Base-by-base conservation (phyloP, 257 asterid species). In the Solanum clarkiae region DNA sequence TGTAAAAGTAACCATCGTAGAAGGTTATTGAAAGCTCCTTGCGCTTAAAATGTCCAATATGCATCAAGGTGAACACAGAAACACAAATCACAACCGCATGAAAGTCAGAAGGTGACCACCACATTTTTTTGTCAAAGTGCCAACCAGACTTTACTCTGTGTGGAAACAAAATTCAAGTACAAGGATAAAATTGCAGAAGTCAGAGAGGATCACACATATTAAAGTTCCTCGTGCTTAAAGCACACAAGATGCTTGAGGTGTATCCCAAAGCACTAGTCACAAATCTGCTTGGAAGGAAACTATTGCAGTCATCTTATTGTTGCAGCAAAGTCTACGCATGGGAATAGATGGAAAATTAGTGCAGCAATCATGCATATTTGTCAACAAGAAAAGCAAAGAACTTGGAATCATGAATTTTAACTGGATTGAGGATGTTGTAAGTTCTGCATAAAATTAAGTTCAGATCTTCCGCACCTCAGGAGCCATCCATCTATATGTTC, bases 401-500 rank as follows among this genome's bases (percentile, higher is more conserved):
- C 36, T 70, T 79, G 65, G 65, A 53, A 53, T 53, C 65, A 53
- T 29, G 44, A 53, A 12, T 79, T 77, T 29, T 17, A 53, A 51
- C 65, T 53, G 82, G 44, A 77, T 51, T 51, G 82, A 26, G 63
- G 82, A 77, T 77, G 42, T 47, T 75, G 81, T 24, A 42, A 49
- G 3, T 10, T 29, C 32, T 45, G 85, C 80, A 87, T 24, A 13
- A 74, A 60, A 81, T 80, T 68, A 44, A 87, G 1, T 17, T 75
- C 32, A 47, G 24, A 82, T 53, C 29, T 84, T 70, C 82, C 81
- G 74, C 86, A 95, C 99, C 99, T 96, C 99, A 63, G 99, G 98
- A 85, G 99, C 98, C 99, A 96, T 96, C 99, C 99, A 96, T 74
- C 98, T 91, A 86, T 96, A 96, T 53, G 99, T 96, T 85, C 99